A percentile compares a stretch with the other conserved stretches of the same genome.
Evolutionary conservation across 1,139 yeast species (phyloP).

Genomic region (Protomyces macrosporus): DNA sequence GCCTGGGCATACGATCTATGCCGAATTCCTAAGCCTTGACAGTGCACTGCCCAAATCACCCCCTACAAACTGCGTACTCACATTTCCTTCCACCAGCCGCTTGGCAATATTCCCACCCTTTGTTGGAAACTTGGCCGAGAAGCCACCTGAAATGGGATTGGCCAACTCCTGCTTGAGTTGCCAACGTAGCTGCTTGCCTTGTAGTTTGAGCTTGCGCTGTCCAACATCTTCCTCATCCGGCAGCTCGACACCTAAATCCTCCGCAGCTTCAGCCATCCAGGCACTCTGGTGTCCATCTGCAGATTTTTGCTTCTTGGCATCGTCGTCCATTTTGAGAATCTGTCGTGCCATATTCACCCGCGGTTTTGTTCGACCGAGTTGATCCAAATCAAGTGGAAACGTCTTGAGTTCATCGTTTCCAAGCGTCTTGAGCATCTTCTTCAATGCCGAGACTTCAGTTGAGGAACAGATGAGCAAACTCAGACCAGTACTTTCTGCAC

Average conservation of each 20-base stretch:
- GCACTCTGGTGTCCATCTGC: slow-evolving; percentile 34
- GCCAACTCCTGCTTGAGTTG: slow-evolving; percentile 56
- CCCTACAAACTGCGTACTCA: slow-evolving; percentile 67
- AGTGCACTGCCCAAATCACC: slow-evolving; percentile 65
- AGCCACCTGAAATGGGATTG: slow-evolving; percentile 59
- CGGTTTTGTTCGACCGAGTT: slow-evolving; percentile 62
- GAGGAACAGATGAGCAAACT: slow-evolving; percentile 90
- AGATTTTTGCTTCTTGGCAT: slow-evolving; percentile 9
- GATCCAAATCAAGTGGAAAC: slow-evolving; percentile 71
- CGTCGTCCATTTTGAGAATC: slow-evolving; percentile 61
- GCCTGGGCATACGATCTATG: background rate
- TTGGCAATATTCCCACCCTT: slow-evolving; percentile 88
- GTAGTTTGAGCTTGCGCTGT: slow-evolving; percentile 32
- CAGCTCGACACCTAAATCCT: slow-evolving; percentile 73
- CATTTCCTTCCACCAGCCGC: slow-evolving; percentile 64
- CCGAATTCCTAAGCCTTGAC: background rate
- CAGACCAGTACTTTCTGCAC: slow-evolving; percentile 93
- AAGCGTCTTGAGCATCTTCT: slow-evolving; percentile 54
- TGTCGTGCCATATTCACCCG: slow-evolving; percentile 65
- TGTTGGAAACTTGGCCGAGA: slow-evolving; percentile 55
- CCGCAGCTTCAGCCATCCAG: slow-evolving; percentile 89
- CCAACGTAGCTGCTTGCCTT: slow-evolving; percentile 47
- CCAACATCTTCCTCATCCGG: slow-evolving; percentile 47
- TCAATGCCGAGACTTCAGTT: slow-evolving; percentile 49
- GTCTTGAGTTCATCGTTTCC: slow-evolving; percentile 61